Base-by-base conservation (phyloP, 306 rosid genomes). In the Chamaecrista fasciculata region DNA sequence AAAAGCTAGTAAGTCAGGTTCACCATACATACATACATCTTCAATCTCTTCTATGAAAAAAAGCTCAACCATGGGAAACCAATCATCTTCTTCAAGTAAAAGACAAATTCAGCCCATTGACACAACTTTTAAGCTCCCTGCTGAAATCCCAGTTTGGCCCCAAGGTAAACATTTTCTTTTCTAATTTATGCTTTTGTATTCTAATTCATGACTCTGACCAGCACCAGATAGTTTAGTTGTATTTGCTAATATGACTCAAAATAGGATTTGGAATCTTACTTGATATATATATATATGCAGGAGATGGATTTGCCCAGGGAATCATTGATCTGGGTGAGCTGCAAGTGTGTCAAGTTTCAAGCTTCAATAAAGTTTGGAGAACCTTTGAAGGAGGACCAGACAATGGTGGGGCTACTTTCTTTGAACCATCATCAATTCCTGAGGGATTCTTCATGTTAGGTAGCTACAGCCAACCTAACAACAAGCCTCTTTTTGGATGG, bases 321-420 rank as follows among this genome's bases (percentile, higher is more conserved):
- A 25, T 39, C n/a, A 80, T 91, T 24, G 86, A 89, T 79, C 81
- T 89, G 5, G 97, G 96, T 12, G 91, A 82, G 6, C 67, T 89
- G 36, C 72, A 72, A 34, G 86, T 89, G 34, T 64, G 77, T 18
- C 88, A 85, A 60, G 42, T 87, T 24, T 75, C 90, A 28, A 69
- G 82, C 9, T 83, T 91, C 78, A 73, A 63, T 74, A 84, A 78
- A 67, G 37, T 87, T 42, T 91, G 91, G 90, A 65, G 74, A n/a
- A 71, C 77, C 50, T 67, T 74, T 37, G 90, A 85, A 76, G 96
- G 96, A 16, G 97, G 96, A 39, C 82, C 90, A 34, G 85, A 56
- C 19, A 63, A 91, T 67, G 60, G 51, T 4, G 97, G 97, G 3
- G 91, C 82, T 3, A 80, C 88, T 6, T 85, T 91, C 76, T 91